A percentile compares a stretch with the other conserved stretches of the same genome.
phyloP scores from a whole-genome alignment of 2,329 filamentous ascomycete species.

The Ophiostoma australiae region DNA sequence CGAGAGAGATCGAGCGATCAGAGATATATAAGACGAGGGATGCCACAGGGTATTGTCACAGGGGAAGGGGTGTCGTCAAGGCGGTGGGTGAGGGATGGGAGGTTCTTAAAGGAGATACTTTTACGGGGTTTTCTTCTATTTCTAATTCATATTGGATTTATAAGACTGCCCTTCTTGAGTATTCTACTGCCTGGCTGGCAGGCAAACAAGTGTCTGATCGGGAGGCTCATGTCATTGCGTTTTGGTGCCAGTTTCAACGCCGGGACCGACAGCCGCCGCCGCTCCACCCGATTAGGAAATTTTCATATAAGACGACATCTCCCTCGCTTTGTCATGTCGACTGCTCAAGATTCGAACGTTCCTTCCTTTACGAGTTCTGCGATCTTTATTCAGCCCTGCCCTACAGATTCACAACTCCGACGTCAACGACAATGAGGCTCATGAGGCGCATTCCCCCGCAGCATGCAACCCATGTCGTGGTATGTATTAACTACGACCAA shows the following conservation, averaged over 20 bases:
- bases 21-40: neutral
- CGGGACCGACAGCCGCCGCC: conserved; percentile 25
- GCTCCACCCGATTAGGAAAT: conserved; percentile 17
- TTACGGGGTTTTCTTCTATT: neutral
- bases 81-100: neutral
- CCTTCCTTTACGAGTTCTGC: neutral
- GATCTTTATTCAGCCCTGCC: neutral
- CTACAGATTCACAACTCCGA: neutral
- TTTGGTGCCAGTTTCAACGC: conserved; percentile 11
- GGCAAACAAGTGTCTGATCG: conserved; percentile 1
- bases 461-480: conserved; percentile 11
- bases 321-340: neutral
- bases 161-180: conserved; percentile 15
- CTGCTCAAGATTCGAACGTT: neutral
- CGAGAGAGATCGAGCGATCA: neutral
- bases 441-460: neutral
- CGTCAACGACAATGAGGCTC: neutral
- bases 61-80: neutral
- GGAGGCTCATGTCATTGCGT: conserved; percentile 12
- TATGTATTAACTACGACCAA: conserved; percentile 2
- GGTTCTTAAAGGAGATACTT: conserved; percentile 13
- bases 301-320: conserved; percentile 13
- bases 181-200: neutral
- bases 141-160: conserved; percentile 17
- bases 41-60: neutral